Evolutionary conservation across 805 yeast genomes (phyloP).

Genomic region (Kazachstania bromeliacearum): DNA sequence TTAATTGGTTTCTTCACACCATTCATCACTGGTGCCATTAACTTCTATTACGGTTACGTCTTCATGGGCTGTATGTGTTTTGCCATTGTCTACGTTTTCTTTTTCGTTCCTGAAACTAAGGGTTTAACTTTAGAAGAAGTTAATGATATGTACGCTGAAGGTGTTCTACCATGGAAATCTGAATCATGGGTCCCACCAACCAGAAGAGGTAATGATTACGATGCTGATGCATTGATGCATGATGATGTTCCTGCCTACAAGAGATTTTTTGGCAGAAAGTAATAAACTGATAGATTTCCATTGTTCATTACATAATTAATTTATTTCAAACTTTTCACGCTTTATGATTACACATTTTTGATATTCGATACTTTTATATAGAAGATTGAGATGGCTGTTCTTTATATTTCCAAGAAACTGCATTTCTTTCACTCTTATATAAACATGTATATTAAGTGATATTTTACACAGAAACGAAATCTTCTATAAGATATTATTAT

Average conservation of each 20-base stretch:
- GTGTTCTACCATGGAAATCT: conserved; percentile 36
- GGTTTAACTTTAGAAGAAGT: conserved; percentile 74
- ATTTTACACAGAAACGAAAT: too few species aligned
- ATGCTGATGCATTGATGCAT: conserved; percentile 14
- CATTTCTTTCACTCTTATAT: too few species aligned
- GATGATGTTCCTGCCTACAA: conserved; percentile 18
- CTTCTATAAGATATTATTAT: too few species aligned
- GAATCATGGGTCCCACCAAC: conserved; percentile 41
- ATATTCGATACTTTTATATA: background rate
- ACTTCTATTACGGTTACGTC: conserved; percentile 59
- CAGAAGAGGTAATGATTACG: conserved; percentile 17
- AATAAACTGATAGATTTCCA: too few species aligned
- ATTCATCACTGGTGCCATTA: conserved; percentile 50
- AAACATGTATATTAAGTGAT: too few species aligned
- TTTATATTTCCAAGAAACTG: too few species aligned
- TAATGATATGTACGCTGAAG: conserved; percentile 44
- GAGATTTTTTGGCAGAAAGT: conserved; percentile 10
- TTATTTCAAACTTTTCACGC: background rate
- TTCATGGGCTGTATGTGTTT: conserved; percentile 47
- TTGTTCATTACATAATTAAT: background rate
- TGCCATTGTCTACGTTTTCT: conserved; percentile 54
- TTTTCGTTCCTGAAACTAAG: conserved; percentile 65
- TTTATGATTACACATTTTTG: conserved; percentile 2
- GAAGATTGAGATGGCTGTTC: background rate
- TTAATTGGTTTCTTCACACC: conserved; percentile 51